Conservation (phyloP, 305 asterid species). For the Fraxinus sp. region DNA sequence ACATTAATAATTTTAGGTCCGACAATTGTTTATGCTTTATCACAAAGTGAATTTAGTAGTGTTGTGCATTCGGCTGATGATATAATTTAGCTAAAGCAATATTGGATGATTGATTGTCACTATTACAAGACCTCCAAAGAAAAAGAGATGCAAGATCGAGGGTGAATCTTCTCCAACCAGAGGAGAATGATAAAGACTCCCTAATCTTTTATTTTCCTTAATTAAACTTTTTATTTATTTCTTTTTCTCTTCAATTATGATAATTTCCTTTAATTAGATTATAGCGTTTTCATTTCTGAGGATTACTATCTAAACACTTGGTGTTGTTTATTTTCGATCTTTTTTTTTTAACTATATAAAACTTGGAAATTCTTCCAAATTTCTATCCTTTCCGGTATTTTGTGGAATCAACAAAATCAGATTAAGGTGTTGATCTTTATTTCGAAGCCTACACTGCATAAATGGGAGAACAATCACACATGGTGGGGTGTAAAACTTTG, state of each 20-base stretch:
- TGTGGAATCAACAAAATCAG: neutral
- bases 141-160: neutral
- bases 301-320: neutral
- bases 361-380: neutral
- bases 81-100: neutral
- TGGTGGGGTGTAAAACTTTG: neutral
- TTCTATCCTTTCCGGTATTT: neutral
- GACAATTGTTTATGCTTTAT: neutral
- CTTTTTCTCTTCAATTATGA: neutral
- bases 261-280: neutral
- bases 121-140: neutral
- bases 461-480: neutral
- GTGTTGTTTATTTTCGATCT: neutral
- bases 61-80: neutral
- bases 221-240: neutral
- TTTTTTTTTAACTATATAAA: neutral
- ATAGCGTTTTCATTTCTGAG: neutral
- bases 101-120: neutral
- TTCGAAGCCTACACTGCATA: neutral
- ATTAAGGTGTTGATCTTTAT: neutral
- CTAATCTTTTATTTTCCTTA: neutral
- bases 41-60: neutral
- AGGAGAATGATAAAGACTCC: neutral
- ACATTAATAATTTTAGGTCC: neutral
- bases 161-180: neutral